phyloP scores from a whole-genome alignment of 2,329 filamentous ascomycete species.

The Taxawa tesnikishii region DNA sequence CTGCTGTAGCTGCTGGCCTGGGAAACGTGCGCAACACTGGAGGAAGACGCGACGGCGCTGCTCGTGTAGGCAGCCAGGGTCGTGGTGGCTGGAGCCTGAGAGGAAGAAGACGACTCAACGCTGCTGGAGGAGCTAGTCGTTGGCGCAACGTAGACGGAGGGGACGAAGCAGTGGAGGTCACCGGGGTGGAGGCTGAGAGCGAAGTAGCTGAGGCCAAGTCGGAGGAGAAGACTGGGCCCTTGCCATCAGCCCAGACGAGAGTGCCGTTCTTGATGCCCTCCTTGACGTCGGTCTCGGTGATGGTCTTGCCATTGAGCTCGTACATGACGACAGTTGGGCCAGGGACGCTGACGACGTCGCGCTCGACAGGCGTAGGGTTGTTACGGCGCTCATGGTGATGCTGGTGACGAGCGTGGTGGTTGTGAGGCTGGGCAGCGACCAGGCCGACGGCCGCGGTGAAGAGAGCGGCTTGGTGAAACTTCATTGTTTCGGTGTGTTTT shows the following conservation, averaged over 20 bases:
- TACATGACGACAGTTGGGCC: slow-evolving; percentile 59
- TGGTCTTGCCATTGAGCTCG: slow-evolving; percentile 51
- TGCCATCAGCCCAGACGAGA: slow-evolving; percentile 49
- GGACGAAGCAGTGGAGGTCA: slow-evolving; percentile 22
- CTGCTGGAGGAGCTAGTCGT: slow-evolving; percentile 14
- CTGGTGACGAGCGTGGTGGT: slow-evolving; percentile 42
- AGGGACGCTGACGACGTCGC: slow-evolving; percentile 42
- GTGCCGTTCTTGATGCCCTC: slow-evolving; percentile 58
- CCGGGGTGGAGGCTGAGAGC: slow-evolving; percentile 4
- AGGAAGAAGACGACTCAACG: slow-evolving; percentile 15
- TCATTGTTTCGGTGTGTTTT: too few relatives aligned
- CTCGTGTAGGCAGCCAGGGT: slow-evolving; percentile 13
- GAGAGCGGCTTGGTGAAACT: slow-evolving; percentile 16
- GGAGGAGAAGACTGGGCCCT: slow-evolving; percentile 21
- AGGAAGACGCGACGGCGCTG: slow-evolving; percentile 12
- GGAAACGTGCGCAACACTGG: slow-evolving; percentile 9
- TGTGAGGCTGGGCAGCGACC: slow-evolving; percentile 46
- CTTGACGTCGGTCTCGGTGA: slow-evolving; percentile 54
- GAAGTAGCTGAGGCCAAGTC: slow-evolving; percentile 16
- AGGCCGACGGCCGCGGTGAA: slow-evolving; percentile 24
- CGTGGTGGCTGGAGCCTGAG: neutral
- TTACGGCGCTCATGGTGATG: slow-evolving; percentile 44
- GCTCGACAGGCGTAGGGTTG: slow-evolving; percentile 29
- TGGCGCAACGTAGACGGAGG: slow-evolving; percentile 16
- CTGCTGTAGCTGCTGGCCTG: slow-evolving; percentile 4